Evolutionary conservation across 1,284 basidiomycete species (phyloP).

Genomic region (Ustilago curta): DNA sequence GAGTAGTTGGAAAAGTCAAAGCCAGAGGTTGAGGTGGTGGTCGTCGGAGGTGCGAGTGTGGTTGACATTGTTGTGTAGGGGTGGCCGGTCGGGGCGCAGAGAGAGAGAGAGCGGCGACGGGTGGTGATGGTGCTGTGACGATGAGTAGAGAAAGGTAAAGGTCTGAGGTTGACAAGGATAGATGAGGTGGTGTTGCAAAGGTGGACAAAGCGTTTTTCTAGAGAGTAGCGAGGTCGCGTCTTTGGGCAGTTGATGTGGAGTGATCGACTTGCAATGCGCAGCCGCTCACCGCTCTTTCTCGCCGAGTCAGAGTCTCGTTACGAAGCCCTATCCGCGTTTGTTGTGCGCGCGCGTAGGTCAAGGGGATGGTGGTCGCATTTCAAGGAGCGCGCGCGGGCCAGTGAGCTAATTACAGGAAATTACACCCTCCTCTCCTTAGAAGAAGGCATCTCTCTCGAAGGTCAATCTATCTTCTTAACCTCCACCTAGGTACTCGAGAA

Average conservation of each 20-base stretch:
- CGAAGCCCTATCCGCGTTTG: too few relatives aligned
- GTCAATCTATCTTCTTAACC: too few relatives aligned
- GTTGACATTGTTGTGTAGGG: slow-evolving; percentile 16
- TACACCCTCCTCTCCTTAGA: too few relatives aligned
- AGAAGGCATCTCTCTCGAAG: too few relatives aligned
- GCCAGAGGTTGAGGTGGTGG: slow-evolving; percentile 68
- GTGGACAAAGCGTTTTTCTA: slow-evolving; percentile 23
- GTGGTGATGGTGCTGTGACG: neutral
- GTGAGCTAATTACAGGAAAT: too few relatives aligned
- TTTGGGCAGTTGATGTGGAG: slow-evolving; percentile 27
- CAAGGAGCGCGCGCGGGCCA: too few relatives aligned
- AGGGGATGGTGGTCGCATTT: too few relatives aligned
- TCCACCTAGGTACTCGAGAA: too few relatives aligned
- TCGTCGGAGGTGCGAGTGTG: slow-evolving; percentile 1
- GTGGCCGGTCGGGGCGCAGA: neutral
- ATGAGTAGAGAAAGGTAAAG: neutral
- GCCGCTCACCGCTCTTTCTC: neutral
- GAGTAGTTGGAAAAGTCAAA: slow-evolving; percentile 80
- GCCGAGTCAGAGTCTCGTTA: slow-evolving; percentile 9
- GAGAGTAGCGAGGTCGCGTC: neutral
- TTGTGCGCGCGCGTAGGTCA: too few relatives aligned
- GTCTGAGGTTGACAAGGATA: neutral
- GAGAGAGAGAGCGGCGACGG: neutral
- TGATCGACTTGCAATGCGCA: slow-evolving; percentile 29
- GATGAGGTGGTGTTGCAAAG: slow-evolving; percentile 12